phyloP scores from a whole-genome alignment of 805 yeast species.

The Monosporozyma siamensis region DNA sequence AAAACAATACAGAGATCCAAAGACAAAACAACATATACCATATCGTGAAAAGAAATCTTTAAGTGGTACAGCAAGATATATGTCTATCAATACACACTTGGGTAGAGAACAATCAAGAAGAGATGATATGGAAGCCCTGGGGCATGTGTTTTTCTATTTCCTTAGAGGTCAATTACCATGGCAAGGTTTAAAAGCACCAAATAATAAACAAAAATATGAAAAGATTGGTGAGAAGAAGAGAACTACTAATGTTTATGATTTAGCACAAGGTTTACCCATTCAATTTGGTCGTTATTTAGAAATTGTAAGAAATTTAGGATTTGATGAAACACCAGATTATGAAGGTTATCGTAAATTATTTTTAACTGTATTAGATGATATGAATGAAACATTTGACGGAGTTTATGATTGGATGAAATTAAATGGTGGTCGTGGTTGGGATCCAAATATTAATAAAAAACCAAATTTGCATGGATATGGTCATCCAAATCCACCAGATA shows the following conservation, averaged over 20 bases:
- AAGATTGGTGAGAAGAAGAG: constrained; percentile 95
- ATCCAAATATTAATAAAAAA: constrained; percentile 75
- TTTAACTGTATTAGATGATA: constrained; percentile 64
- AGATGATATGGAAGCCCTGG: constrained; percentile 93
- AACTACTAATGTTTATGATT: constrained; percentile 74
- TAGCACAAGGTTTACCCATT: constrained; percentile 82
- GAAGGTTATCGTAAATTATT: constrained; percentile 72
- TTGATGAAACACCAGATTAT: constrained; percentile 93
- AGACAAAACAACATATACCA: constrained; percentile 91
- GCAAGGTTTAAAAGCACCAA: constrained; percentile 98
- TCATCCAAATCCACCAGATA: constrained; percentile 76
- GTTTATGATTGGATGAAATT: constrained; percentile 97
- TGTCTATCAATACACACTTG: constrained; percentile 94
- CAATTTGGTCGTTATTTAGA: constrained; percentile 90
- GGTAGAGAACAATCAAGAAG: constrained; percentile 96
- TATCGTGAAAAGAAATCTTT: constrained; percentile 92
- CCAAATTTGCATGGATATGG: constrained; percentile 96
- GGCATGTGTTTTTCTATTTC: constrained; percentile 94
- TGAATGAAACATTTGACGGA: constrained; percentile 69
- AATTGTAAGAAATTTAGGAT: constrained; percentile 77
- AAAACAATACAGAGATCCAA: constrained; percentile 93
- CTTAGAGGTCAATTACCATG: constrained; percentile 91
- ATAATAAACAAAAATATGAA: constrained; percentile 94
- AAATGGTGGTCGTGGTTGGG: constrained; percentile 96
- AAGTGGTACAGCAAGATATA: constrained; percentile 97